A percentile compares a stretch with the other conserved stretches of the same genome.
These are phyloP conservation scores for Hymenoscyphus repandus DNA, from an alignment of 2,329 filamentous ascomycete species.

Conservation along the genomic window DNA sequence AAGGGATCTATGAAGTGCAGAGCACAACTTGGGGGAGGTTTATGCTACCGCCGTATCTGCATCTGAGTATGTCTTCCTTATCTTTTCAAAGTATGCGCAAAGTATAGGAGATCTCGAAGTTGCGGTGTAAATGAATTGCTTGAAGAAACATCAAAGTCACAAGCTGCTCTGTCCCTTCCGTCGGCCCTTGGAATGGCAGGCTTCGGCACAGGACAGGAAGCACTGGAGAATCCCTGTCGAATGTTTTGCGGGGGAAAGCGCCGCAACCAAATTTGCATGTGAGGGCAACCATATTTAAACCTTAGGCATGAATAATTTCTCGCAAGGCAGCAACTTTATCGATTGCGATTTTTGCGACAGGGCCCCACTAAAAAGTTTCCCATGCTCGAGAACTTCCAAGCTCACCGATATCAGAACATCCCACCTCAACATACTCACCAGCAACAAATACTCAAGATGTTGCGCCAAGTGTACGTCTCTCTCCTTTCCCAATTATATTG, in stretches of 20 bases:
- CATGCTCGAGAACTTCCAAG: background rate
- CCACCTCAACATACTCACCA: slow-evolving; percentile 3
- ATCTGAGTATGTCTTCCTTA: slow-evolving; percentile 13
- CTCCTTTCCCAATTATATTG: background rate
- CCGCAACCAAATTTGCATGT: background rate
- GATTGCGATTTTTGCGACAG: slow-evolving; percentile 8
- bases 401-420: slow-evolving; percentile 1
- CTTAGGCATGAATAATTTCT: no score
- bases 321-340: slow-evolving; percentile 14
- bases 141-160: background rate
- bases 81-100: background rate
- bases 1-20: slow-evolving; percentile 7
- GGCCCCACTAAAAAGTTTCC: slow-evolving; percentile 8
- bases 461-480: slow-evolving; percentile 30
- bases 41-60: slow-evolving; percentile 18
- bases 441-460: slow-evolving; percentile 27
- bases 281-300: slow-evolving; percentile 4
- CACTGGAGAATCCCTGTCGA: background rate
- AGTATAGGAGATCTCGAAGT: no score
- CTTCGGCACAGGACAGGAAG: slow-evolving; percentile 11
- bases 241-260: background rate
- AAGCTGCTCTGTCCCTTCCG: no score
- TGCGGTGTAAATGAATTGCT: background rate
- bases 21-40: slow-evolving; percentile 7
- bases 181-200: slow-evolving; percentile 6